Evolutionary conservation across 768 basidiomycete genomes (phyloP).

Genomic region (Mycena latifolia): DNA sequence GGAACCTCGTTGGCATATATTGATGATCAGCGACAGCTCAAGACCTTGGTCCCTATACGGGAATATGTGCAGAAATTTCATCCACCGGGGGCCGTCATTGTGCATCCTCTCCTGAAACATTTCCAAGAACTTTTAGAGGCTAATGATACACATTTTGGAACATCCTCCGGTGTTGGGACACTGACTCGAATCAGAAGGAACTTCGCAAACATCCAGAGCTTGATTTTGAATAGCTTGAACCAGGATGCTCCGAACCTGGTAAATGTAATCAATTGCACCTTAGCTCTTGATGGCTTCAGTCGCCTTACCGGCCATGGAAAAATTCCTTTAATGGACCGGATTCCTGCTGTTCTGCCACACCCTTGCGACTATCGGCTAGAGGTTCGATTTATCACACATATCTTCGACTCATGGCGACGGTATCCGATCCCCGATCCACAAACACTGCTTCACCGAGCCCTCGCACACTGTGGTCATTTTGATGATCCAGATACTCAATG

Average conservation of each 20-base stretch:
- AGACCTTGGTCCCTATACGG: no score
- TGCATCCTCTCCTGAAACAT: background rate
- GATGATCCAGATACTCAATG: background rate
- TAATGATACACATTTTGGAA: background rate
- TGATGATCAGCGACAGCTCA: no score
- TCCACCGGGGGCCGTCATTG: background rate
- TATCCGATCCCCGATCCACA: background rate
- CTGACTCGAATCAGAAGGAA: background rate
- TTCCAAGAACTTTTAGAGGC: background rate
- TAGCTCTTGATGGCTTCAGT: background rate
- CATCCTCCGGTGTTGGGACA: no score
- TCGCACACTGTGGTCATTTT: background rate
- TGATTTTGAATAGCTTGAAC: background rate
- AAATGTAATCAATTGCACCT: background rate
- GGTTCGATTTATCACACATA: background rate
- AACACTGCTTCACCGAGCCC: background rate
- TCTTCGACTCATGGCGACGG: background rate
- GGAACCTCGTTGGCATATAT: no score
- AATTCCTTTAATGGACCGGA: background rate
- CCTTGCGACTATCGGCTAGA: conserved; percentile 2
- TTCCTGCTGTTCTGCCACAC: background rate
- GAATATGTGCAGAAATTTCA: background rate
- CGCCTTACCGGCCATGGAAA: background rate
- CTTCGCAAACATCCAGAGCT: conserved; percentile 1
- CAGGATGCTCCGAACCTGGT: background rate